These are phyloP conservation scores for Taphrina wiesneri DNA, from an alignment of 1,139 yeast genomes.

Conservation along the genomic window DNA sequence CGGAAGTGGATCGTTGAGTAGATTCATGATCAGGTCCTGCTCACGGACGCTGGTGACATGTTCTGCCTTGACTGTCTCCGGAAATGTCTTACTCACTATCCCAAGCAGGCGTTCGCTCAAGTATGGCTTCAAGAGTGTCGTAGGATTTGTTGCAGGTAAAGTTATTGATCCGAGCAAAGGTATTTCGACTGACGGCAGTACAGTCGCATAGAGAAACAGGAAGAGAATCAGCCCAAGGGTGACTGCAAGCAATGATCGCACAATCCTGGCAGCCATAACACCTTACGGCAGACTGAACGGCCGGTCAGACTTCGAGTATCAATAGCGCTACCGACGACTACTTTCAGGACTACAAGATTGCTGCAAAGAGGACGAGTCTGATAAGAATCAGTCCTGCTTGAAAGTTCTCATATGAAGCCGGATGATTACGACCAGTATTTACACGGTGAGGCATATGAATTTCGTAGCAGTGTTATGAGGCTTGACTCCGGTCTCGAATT, in stretches of 20 bases:
- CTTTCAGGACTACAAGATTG: too few species aligned
- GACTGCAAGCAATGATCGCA: not conserved
- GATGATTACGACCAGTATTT: too few species aligned
- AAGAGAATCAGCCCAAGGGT: not conserved
- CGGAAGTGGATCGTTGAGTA: conserved; percentile 12
- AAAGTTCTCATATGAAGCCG: too few species aligned
- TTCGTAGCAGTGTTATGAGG: too few species aligned
- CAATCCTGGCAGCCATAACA: not conserved
- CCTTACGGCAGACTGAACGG: not conserved
- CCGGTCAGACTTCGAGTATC: too few species aligned
- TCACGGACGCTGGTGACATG: not conserved
- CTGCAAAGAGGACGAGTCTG: too few species aligned
- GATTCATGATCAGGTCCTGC: not conserved
- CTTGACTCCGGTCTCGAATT: too few species aligned
- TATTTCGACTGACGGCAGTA: not conserved
- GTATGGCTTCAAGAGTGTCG: not conserved
- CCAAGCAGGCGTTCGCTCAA: not conserved
- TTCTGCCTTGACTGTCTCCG: not conserved
- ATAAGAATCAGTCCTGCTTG: too few species aligned
- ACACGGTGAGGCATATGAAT: too few species aligned
- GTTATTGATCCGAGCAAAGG: not conserved
- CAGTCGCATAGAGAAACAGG: not conserved
- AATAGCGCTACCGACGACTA: too few species aligned
- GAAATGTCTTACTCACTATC: not conserved
- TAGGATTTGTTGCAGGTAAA: not conserved